Evolutionary conservation across 208 protist species (phyloP).

Genomic region (Trypanosoma rangeli): DNA sequence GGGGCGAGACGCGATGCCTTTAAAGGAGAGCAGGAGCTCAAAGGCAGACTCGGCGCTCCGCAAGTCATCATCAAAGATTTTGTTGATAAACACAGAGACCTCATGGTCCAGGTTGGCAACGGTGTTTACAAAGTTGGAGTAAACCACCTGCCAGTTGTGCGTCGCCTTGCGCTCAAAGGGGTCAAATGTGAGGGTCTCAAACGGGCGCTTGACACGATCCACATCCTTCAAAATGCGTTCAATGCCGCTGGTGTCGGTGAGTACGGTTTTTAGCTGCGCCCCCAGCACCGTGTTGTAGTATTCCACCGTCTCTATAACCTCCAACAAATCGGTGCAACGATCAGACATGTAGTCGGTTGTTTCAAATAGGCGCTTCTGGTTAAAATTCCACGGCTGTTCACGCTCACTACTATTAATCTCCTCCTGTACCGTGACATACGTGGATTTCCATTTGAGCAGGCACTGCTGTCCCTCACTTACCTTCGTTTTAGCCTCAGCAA

Average conservation of each 20-base stretch:
- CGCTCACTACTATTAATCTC: conserved; percentile 95
- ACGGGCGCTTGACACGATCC: conserved; percentile 93
- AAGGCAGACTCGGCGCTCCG: conserved; percentile 97
- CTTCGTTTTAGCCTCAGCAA: conserved; percentile 72
- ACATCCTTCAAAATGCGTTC: conserved; percentile 95
- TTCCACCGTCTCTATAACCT: conserved; percentile 94
- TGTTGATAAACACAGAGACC: conserved; percentile 96
- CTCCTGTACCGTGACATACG: conserved; percentile 93
- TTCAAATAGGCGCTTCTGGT: conserved; percentile 96
- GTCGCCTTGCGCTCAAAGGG: conserved; percentile 94
- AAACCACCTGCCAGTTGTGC: conserved; percentile 92
- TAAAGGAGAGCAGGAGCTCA: conserved; percentile 97
- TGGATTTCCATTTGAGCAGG: conserved; percentile 94
- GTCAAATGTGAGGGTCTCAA: conserved; percentile 96
- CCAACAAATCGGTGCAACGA: conserved; percentile 93
- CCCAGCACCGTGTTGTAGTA: conserved; percentile 97
- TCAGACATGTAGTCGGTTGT: conserved; percentile 97
- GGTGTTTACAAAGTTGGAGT: conserved; percentile 92
- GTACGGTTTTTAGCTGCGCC: conserved; percentile 96
- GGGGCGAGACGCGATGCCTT: conserved; percentile 88
- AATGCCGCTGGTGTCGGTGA: conserved; percentile 95
- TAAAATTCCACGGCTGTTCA: conserved; percentile 98
- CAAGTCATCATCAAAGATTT: conserved; percentile 97
- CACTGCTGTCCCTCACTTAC: conserved; percentile 92
- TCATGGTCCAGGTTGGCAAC: conserved; percentile 93